Percentiles rank a stretch among this genome's conserved stretches.
Evolutionary conservation across 2,329 filamentous ascomycete genomes (phyloP).

Genomic region (Sclerotinia trifoliorum): DNA sequence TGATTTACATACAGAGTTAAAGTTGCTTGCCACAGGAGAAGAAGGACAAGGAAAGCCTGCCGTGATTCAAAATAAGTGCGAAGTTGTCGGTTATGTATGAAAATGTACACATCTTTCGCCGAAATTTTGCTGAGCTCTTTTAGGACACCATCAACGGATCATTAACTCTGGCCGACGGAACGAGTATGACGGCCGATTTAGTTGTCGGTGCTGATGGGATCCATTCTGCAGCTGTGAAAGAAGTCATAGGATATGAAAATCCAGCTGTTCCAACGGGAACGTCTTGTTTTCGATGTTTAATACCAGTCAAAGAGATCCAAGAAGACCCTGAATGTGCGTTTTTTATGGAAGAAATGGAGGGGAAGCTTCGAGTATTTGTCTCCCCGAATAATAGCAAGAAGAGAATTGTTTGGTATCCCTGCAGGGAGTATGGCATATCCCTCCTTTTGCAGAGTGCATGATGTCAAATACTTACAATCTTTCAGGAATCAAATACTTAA

Average conservation of each 20-base stretch:
- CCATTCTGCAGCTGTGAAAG: constrained; percentile 19
- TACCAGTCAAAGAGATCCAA: constrained; percentile 31
- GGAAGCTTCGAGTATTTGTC: constrained; percentile 42
- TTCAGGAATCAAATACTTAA: constrained; percentile 26
- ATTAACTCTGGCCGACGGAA: constrained; percentile 48
- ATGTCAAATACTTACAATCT: constrained; percentile 29
- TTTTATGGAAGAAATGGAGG: constrained; percentile 35
- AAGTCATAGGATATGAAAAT: constrained; percentile 1
- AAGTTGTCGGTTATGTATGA: constrained; percentile 41
- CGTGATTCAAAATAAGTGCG: constrained; percentile 43
- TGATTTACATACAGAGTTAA: constrained; percentile 53
- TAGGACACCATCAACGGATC: constrained; percentile 36
- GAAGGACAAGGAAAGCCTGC: constrained; percentile 42
- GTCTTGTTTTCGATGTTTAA: constrained; percentile 32
- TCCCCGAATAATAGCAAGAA: constrained; percentile 41
- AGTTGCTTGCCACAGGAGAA: constrained; percentile 45
- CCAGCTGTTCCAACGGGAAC: constrained; percentile 26
- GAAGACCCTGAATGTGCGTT: constrained; percentile 41
- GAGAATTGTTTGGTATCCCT: constrained; percentile 50
- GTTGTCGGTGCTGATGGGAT: constrained; percentile 57
- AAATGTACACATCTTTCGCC: too few relatives aligned
- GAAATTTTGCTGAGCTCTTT: constrained; percentile 11
- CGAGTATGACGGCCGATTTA: constrained; percentile 47
- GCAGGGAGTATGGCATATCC: constrained; percentile 45
- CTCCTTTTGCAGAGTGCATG: constrained; percentile 46